phyloP scores from a whole-genome alignment of 140 eudicot genomes.

The Stevia rebaudiana region DNA sequence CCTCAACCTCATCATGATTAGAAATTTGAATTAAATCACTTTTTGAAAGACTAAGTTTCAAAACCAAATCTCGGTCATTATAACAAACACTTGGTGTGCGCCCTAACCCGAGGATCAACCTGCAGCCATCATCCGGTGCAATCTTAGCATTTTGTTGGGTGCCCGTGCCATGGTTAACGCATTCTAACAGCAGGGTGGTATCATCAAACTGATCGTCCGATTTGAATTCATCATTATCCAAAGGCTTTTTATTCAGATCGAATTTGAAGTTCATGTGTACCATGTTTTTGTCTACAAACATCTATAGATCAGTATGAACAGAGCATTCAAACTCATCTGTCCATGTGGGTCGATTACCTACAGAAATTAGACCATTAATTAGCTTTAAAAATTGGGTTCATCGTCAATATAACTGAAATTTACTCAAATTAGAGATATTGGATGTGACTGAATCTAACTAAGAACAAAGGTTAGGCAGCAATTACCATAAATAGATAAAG shows the following conservation, averaged over 20 bases:
- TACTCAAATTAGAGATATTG: not conserved
- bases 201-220: slow-evolving; percentile 30
- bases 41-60: slow-evolving; percentile 46
- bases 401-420: not conserved
- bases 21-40: slow-evolving; percentile 21
- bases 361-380: too few species aligned
- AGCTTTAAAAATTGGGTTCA: slow-evolving; percentile 25
- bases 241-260: slow-evolving; percentile 33
- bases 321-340: slow-evolving; percentile 21
- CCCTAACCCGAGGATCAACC: slow-evolving; percentile 67
- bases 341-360: too few species aligned
- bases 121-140: slow-evolving; percentile 40
- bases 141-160: slow-evolving; percentile 13
- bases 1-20: slow-evolving; percentile 51
- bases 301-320: slow-evolving; percentile 39
- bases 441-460: not conserved
- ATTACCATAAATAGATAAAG: slow-evolving; percentile 14
- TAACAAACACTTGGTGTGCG: slow-evolving; percentile 42
- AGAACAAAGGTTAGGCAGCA: not conserved
- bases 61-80: slow-evolving; percentile 37
- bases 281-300: slow-evolving; percentile 14
- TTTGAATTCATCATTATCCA: slow-evolving; percentile 25
- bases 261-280: slow-evolving; percentile 20
- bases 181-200: slow-evolving; percentile 58
- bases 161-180: slow-evolving; percentile 39